phyloP scores from a whole-genome alignment of 2,329 filamentous ascomycete species.

The Trichothecium roseum region DNA sequence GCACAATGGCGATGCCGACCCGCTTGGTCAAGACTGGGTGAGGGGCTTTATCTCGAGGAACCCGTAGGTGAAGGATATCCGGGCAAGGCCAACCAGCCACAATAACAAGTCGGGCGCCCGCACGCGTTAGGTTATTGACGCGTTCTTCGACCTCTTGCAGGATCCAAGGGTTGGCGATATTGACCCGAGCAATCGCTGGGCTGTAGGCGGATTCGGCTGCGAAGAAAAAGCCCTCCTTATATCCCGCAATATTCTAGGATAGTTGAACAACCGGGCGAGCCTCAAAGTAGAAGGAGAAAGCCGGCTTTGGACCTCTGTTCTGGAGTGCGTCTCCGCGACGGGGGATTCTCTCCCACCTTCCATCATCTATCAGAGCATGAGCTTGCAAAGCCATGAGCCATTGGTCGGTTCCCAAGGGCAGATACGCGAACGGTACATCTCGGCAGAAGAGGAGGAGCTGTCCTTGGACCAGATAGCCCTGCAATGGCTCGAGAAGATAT shows the following conservation, averaged over 20 bases:
- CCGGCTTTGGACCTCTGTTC: background rate
- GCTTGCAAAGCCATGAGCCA: conserved; percentile 1
- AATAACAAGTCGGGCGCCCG: background rate
- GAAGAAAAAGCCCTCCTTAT: too few species aligned
- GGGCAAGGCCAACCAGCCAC: background rate
- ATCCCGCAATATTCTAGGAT: too few species aligned
- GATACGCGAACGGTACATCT: background rate
- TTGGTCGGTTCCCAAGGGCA: background rate
- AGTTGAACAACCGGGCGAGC: too few species aligned
- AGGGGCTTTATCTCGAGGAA: background rate
- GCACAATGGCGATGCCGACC: background rate
- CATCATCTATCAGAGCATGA: conserved; percentile 1
- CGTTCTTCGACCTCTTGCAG: background rate
- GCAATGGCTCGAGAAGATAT: background rate
- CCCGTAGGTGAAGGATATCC: background rate
- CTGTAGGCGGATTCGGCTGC: background rate
- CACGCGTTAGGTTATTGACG: background rate
- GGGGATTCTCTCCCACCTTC: conserved; percentile 8
- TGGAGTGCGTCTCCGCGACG: background rate
- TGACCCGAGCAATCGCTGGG: background rate
- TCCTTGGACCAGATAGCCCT: background rate
- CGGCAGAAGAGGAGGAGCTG: background rate
- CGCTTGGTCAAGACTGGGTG: background rate
- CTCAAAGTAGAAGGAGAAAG: background rate
- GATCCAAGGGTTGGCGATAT: background rate